Evolutionary conservation across 176 grass and related monocot species (phyloP), one percentile per base, ranked within the genome.

Genomic region (Musa acuminata): DNA sequence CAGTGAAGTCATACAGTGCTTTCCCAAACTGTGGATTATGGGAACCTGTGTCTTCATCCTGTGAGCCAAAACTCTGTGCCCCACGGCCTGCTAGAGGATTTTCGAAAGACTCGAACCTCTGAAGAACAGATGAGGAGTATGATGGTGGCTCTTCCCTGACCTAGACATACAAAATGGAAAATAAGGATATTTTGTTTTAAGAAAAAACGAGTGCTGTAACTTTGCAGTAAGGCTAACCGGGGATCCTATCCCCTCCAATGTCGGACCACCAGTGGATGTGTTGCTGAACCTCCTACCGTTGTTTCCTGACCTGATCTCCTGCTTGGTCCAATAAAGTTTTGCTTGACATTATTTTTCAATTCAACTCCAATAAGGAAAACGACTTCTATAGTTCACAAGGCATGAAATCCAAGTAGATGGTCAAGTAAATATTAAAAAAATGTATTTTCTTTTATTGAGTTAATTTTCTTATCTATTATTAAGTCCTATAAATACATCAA

Each of bases 1-100:
- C 96, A 57, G 96, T 95, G 81, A 95, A 99, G 73, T 99, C 96
- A 78, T 99, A 99, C 69, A 99, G 57, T 52, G 96, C 96, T 84
- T 88, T 91, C 22, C 96, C 96, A 68, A 79, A 99, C 62, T 99
- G 96, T n/a, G 91, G 91, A 23, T 95, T 91, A 20, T 81, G 81
- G 60, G 96, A 89, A 85, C 76, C 89, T 67, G 81, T 80, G 48
- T 83, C 86, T 69, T 87, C 87, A 1, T 95, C 82, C 0, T 76
- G 80, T 29, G 90, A 90, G 71, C 80, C 82, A 55, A 79, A 84
- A 81, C 85, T 91, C 66, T 73, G 85, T 68, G 85, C 80, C 19
- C 86, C 95, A 80, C 72, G 84, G 48, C 86, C 88, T 13, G 84
- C 71, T 14, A 91, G 77, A 50, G 96, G 91, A 63, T 95, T 99